phyloP scores from a whole-genome alignment of 371 early-diverging fungal genomes.

The Mucor mucedo region DNA sequence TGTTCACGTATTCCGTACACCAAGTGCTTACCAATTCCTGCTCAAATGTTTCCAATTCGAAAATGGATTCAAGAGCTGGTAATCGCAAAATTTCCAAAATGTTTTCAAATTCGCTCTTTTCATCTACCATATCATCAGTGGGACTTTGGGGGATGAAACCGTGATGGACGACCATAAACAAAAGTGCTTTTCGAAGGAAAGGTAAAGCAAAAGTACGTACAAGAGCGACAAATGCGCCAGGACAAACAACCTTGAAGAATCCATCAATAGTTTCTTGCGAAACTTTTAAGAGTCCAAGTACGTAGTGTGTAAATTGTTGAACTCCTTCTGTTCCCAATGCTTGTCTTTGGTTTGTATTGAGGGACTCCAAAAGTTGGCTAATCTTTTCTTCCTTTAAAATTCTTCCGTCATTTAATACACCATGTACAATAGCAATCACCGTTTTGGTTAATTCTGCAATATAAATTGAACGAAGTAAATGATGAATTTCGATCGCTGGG shows the following conservation, averaged over 20 bases:
- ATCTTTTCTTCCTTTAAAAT: constrained; percentile 14
- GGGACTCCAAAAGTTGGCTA: constrained; percentile 6
- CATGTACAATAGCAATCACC: constrained; percentile 43
- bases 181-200: constrained; percentile 45
- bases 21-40: constrained; percentile 34
- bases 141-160: constrained; percentile 48
- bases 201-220: constrained; percentile 44
- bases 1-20: constrained; percentile 38
- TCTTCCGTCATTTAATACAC: constrained; percentile 19
- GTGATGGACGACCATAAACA: constrained; percentile 48
- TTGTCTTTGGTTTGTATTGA: constrained; percentile 15
- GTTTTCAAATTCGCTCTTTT: constrained; percentile 41
- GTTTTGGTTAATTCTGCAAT: constrained; percentile 69
- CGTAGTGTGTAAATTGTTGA: constrained; percentile 16
- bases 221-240: constrained; percentile 30
- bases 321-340: constrained; percentile 2
- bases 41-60: constrained; percentile 32
- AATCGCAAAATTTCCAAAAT: constrained; percentile 36
- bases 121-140: constrained; percentile 19
- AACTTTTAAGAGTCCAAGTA: constrained; percentile 14
- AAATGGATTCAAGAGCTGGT: constrained; percentile 33
- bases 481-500: constrained; percentile 57
- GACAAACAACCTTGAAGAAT: constrained; percentile 20
- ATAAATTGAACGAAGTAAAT: constrained; percentile 65
- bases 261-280: constrained; percentile 15